Evolutionary conservation across 1,284 basidiomycete species (phyloP).

Genomic region (Apiotrichum laibachii): DNA sequence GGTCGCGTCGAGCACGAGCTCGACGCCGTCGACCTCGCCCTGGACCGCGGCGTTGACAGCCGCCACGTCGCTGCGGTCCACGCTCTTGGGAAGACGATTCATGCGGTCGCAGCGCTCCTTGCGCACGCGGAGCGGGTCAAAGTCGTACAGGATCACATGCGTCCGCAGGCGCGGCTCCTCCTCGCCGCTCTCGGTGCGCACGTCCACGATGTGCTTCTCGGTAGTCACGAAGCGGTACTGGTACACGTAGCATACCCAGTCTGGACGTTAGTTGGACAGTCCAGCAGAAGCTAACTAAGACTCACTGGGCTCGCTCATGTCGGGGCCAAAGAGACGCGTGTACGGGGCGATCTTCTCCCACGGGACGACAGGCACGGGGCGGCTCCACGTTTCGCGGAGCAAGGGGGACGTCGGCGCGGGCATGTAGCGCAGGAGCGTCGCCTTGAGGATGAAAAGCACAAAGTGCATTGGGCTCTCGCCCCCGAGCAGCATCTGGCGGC

Average conservation of each 20-base stretch:
- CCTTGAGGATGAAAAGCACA: conserved; percentile 33
- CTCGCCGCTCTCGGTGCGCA: background rate
- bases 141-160: conserved; percentile 39
- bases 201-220: conserved; percentile 2
- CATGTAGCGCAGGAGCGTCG: conserved; percentile 38
- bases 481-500: conserved; percentile 18
- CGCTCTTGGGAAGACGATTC: background rate
- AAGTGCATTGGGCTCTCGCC: conserved; percentile 25
- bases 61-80: background rate
- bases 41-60: conserved; percentile 20
- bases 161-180: background rate
- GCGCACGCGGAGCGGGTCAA: conserved; percentile 40
- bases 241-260: conserved; percentile 52
- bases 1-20: conserved; percentile 34
- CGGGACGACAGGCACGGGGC: conserved; percentile 32
- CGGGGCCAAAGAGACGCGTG: conserved; percentile 41
- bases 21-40: conserved; percentile 20
- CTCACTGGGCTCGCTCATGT: conserved; percentile 26
- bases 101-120: conserved; percentile 30
- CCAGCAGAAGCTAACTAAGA: background rate
- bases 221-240: conserved; percentile 42
- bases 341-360: conserved; percentile 42
- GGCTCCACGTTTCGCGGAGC: conserved; percentile 26
- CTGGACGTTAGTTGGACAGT: background rate
- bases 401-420: conserved; percentile 40